These are phyloP conservation scores for Allodekkera sacchari DNA, from an alignment of 805 yeast species.

Conservation along the genomic window DNA sequence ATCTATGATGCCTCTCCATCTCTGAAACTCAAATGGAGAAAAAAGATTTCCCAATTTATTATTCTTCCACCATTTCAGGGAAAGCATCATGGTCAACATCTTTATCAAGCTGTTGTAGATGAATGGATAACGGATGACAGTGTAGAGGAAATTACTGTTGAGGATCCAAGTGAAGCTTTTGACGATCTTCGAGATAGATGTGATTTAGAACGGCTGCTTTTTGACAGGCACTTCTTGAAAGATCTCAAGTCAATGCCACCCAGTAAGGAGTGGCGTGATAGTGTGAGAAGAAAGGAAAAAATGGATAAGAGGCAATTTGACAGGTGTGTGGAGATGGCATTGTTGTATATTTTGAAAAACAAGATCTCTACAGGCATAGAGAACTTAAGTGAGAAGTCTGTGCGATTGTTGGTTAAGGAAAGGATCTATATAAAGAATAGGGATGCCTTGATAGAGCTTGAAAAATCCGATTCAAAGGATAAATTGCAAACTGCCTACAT, in stretches of 20 bases:
- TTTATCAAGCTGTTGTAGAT: constrained; percentile 51
- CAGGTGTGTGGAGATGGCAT: constrained; percentile 69
- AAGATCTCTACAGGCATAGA: constrained; percentile 10
- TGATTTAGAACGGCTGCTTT: constrained; percentile 50
- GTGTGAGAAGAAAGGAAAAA: constrained; percentile 36
- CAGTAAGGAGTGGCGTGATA: constrained; percentile 30
- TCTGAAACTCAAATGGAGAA: constrained; percentile 32
- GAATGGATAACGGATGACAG: constrained; percentile 44
- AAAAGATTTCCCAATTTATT: constrained; percentile 81
- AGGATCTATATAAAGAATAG: constrained; percentile 72
- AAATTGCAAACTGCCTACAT: constrained; percentile 71
- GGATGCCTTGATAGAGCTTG: constrained; percentile 66
- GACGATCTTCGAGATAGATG: constrained; percentile 84
- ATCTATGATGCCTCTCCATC: constrained; percentile 34
- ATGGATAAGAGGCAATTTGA: constrained; percentile 72
- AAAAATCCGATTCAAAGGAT: constrained; percentile 52
- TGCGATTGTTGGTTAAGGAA: constrained; percentile 59
- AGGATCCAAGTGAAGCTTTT: constrained; percentile 89
- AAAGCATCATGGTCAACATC: constrained; percentile 56
- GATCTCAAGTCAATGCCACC: constrained; percentile 19
- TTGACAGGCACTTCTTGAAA: constrained; percentile 22
- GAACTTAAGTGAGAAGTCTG: constrained; percentile 24
- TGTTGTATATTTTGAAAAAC: constrained; percentile 34
- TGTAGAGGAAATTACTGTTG: constrained; percentile 74
- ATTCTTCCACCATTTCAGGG: constrained; percentile 81